Percentiles rank a stretch among this genome's conserved stretches.
Conservation (phyloP, 441 rosid genomes). For the Populus hybrid region DNA sequence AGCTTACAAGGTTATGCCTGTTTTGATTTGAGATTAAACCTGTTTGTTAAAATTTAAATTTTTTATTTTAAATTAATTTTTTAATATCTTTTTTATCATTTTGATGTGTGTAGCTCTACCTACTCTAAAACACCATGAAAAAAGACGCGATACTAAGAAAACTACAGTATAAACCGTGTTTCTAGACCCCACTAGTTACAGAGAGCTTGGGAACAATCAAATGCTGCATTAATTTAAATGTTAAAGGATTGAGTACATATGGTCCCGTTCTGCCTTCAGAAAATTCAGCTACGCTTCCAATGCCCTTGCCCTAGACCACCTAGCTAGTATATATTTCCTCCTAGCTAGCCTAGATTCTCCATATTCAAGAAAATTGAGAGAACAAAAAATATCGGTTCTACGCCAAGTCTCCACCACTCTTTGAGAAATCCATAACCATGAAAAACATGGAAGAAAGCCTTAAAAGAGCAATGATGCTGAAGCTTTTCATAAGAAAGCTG, state of each 20-base stretch:
- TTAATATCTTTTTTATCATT: too few relatives aligned
- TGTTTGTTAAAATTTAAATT: too few relatives aligned
- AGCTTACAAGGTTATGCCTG: background rate
- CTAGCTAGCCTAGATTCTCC: background rate
- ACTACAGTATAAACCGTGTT: constrained; percentile 22
- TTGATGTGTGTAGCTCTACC: too few relatives aligned
- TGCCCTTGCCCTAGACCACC: constrained; percentile 6
- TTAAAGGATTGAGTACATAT: background rate
- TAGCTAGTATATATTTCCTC: constrained; percentile 9
- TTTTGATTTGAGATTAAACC: too few relatives aligned
- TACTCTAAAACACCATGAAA: too few relatives aligned
- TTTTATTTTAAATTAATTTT: too few relatives aligned
- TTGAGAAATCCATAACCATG: constrained; percentile 3
- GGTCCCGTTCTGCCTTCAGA: constrained; percentile 28
- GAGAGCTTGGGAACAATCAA: constrained; percentile 4
- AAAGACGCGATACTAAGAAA: background rate
- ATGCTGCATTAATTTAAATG: constrained; percentile 28
- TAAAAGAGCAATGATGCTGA: constrained; percentile 27
- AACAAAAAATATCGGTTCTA: background rate
- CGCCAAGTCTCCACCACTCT: background rate
- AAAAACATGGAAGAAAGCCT: constrained; percentile 22
- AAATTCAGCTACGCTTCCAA: constrained; percentile 31
- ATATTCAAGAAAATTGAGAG: background rate
- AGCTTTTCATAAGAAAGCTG: constrained; percentile 30
- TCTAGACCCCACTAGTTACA: constrained; percentile 24